phyloP scores from a whole-genome alignment of 768 basidiomycete genomes.

The Neoboletus magnificus region DNA sequence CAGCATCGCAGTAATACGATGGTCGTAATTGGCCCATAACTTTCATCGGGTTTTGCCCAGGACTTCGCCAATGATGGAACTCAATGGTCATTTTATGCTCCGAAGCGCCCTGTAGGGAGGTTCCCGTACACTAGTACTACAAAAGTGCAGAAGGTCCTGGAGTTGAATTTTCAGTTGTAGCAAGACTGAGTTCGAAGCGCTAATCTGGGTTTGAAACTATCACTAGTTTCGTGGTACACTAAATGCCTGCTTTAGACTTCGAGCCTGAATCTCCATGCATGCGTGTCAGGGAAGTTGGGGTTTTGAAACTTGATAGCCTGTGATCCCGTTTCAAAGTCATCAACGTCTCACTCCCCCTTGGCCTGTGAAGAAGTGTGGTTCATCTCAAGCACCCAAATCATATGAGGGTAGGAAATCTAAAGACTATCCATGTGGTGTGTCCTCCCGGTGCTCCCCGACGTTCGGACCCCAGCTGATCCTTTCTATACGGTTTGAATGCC shows the following conservation, averaged over 20 bases:
- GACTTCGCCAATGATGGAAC: not conserved
- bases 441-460: not conserved
- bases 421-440: not conserved
- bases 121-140: too few relatives aligned
- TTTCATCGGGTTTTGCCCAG: not conserved
- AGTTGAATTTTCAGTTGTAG: too few relatives aligned
- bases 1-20: not conserved
- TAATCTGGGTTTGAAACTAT: too few relatives aligned
- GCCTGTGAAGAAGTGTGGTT: not conserved
- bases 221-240: too few relatives aligned
- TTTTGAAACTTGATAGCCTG: not conserved
- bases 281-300: too few relatives aligned
- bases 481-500: not conserved
- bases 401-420: not conserved
- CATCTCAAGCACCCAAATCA: not conserved
- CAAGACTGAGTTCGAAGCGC: too few relatives aligned
- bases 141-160: too few relatives aligned
- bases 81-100: not conserved
- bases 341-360: not conserved
- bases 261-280: too few relatives aligned
- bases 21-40: not conserved
- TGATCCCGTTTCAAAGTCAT: not conserved
- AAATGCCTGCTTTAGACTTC: not conserved
- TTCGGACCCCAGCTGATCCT: not conserved
- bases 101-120: too few relatives aligned